phyloP scores from a whole-genome alignment of 306 rosid genomes.

The Mucuna pruriens region DNA sequence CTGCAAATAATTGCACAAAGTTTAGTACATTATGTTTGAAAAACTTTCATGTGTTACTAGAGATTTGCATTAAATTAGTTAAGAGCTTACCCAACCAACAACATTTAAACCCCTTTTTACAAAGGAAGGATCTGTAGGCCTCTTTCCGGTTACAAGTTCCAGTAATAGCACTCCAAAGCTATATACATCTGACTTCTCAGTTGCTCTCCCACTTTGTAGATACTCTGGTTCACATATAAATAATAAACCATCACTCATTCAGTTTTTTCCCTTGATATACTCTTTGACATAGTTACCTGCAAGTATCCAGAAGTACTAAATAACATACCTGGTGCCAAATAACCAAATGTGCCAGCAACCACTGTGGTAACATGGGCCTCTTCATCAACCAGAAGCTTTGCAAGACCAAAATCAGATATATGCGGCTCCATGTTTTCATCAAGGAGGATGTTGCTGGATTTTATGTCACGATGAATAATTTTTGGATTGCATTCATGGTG shows the following conservation, averaged over 20 bases:
- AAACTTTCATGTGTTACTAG: neutral
- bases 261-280: neutral
- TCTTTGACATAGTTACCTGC: neutral
- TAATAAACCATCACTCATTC: neutral
- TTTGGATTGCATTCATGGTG: slow-evolving; percentile 93
- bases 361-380: slow-evolving; percentile 96
- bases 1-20: slow-evolving; percentile 45
- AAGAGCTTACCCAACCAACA: slow-evolving; percentile 95
- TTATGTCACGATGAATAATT: slow-evolving; percentile 87
- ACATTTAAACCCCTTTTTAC: slow-evolving; percentile 83
- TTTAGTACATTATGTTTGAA: neutral
- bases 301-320: neutral
- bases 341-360: slow-evolving; percentile 98
- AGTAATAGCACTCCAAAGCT: slow-evolving; percentile 95
- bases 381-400: slow-evolving; percentile 91
- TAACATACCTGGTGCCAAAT: slow-evolving; percentile 89
- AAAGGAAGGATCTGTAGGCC: slow-evolving; percentile 93
- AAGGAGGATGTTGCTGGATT: slow-evolving; percentile 95
- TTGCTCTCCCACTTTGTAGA: slow-evolving; percentile 96
- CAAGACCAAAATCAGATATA: slow-evolving; percentile 94
- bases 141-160: slow-evolving; percentile 97
- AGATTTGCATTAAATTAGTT: neutral
- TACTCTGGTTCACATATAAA: slow-evolving; percentile 61
- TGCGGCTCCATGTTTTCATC: slow-evolving; percentile 86
- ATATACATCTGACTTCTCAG: slow-evolving; percentile 93